Evolutionary conservation across 345 rosid species (phyloP), one percentile per base, ranked within the genome.

Genomic region (Gynandropsis gynandra): DNA sequence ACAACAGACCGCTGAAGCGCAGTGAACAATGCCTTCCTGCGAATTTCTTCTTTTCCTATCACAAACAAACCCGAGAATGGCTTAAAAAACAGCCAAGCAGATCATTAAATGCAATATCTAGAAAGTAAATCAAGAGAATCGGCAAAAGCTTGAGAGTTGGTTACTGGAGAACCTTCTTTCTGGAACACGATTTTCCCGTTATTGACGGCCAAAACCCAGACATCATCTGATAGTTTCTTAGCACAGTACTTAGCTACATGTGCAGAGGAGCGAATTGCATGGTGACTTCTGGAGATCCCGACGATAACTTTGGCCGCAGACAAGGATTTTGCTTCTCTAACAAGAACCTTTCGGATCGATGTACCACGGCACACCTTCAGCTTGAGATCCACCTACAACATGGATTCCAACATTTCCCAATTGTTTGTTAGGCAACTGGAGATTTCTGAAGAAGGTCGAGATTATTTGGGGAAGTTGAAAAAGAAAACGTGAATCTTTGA

Each of bases 211-310:
- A 76, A 57, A 56, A 92, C 79, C 40, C 79, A 79, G 17, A 72
- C 77, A 51, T 61, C 71, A 15, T 73, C 79, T 0, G 94, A 43
- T 40, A 92, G 64, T 59, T 85, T 87, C 63, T 67, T 79, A 0
- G 95, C 87, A 38, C 94, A 76, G 64, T 92, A 87, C 76, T 92
- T 92, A 33, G 98, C 98, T 9, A 81, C 54, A 4, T 90, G 79
- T 9, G 76, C 62, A 2, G 90, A 62, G 7, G 95, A 81, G 29
- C 79, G 71, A 66, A 92, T 75, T 42, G 64, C 51, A 37, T 72
- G 86, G 31, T 49, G 76, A n/a, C 31, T 56, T 46, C 58, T 66
- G 5, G 86, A 71, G 32, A 74, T 48, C 31, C 98, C 98, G 15
- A 87, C 83, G 7, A 92, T 72, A 52, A 92, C 56, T 69, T 75